Conservation (phyloP, 2,329 filamentous ascomycete genomes). For the Hortaea sp. region DNA sequence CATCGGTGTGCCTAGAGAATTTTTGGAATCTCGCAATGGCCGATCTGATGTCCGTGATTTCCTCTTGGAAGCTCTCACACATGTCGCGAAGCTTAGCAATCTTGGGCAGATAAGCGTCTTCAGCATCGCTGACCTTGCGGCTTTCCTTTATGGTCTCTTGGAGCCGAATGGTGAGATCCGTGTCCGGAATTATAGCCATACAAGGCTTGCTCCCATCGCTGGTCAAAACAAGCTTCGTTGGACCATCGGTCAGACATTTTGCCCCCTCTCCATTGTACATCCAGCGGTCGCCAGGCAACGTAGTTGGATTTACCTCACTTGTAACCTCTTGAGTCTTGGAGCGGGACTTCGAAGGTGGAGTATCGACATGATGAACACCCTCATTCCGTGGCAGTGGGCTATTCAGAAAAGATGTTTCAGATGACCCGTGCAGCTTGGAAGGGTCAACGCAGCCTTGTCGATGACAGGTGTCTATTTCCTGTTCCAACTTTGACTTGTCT, state of each 20-base stretch:
- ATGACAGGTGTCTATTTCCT: no score
- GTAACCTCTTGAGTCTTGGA: no score
- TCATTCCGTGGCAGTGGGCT: no score
- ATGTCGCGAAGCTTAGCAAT: not conserved
- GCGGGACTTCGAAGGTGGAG: no score
- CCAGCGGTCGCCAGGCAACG: not conserved
- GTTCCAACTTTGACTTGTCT: no score
- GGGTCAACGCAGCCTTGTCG: no score
- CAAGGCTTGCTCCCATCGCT: not conserved
- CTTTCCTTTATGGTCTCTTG: not conserved
- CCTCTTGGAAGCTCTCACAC: not conserved
- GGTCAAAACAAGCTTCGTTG: not conserved
- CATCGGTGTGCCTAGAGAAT: no score
- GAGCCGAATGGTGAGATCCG: not conserved
- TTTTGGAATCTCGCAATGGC: not conserved
- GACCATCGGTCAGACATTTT: not conserved
- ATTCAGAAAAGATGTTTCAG: no score
- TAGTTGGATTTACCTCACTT: no score
- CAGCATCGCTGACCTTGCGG: not conserved
- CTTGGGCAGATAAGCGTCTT: not conserved
- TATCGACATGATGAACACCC: no score
- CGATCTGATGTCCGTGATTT: not conserved
- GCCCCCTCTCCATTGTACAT: not conserved
- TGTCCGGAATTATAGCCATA: not conserved
- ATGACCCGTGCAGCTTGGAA: no score